Percentiles rank a stretch among this genome's conserved stretches.
phyloP scores from a whole-genome alignment of 2,329 filamentous ascomycete species.

The Claviceps paspali region DNA sequence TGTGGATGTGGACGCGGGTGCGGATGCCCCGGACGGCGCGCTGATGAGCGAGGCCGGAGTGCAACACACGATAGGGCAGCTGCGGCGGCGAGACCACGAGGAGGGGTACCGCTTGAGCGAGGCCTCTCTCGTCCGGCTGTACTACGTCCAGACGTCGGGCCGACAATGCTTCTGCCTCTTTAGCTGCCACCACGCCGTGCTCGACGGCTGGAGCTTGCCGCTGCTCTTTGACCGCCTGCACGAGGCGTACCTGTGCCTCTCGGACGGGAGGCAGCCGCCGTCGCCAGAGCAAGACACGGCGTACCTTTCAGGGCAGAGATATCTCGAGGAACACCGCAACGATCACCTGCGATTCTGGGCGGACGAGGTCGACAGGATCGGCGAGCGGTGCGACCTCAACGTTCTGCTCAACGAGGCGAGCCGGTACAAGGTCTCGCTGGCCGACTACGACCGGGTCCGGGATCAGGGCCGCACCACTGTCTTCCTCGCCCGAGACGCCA shows the following conservation, averaged over 20 bases:
- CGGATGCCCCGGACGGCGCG: neutral
- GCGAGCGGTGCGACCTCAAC: neutral
- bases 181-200: constrained; percentile 1
- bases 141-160: neutral
- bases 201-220: constrained; percentile 2
- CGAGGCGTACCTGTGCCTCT: neutral
- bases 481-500: neutral
- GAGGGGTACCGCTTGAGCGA: neutral
- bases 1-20: neutral
- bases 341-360: constrained; percentile 1
- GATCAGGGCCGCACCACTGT: neutral
- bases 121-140: neutral
- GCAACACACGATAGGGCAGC: neutral
- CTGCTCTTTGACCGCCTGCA: constrained; percentile 1
- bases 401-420: constrained; percentile 1
- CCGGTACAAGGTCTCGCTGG: constrained; percentile 1
- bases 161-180: neutral
- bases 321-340: neutral
- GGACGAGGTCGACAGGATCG: neutral
- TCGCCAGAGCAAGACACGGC: neutral
- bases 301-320: neutral
- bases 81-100: neutral
- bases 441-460: constrained; percentile 1
- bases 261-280: neutral
- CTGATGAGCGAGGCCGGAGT: neutral